These are phyloP conservation scores for Globisporangium middletonii DNA, from an alignment of 352 stramenopile genomes.

Conservation along the genomic window DNA sequence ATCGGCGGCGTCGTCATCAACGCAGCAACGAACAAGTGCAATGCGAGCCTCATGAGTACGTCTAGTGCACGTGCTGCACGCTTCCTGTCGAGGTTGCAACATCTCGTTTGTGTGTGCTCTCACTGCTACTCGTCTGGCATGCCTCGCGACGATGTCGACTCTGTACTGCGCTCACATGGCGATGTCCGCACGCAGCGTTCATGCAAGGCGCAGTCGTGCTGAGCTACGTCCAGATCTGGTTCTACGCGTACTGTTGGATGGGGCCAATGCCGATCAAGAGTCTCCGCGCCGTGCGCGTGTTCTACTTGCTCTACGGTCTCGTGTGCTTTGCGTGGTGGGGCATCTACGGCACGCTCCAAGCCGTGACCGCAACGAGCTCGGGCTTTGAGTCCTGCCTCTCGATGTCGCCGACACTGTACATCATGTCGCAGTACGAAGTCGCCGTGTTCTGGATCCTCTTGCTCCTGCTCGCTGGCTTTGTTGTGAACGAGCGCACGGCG, in stretches of 20 bases:
- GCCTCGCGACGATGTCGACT: neutral
- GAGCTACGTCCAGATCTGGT: conserved; percentile 57
- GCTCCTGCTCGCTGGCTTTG: conserved; percentile 35
- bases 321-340: conserved; percentile 63
- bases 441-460: conserved; percentile 60
- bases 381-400: conserved; percentile 68
- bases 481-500: conserved; percentile 43
- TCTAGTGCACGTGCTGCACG: neutral
- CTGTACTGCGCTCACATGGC: neutral
- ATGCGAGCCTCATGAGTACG: conserved; percentile 58
- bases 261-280: conserved; percentile 46
- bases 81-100: neutral
- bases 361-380: conserved; percentile 43
- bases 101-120: conserved; percentile 4
- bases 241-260: conserved; percentile 76
- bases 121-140: neutral
- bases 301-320: conserved; percentile 58
- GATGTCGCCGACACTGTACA: conserved; percentile 56
- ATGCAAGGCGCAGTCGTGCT: conserved; percentile 59
- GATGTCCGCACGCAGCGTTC: conserved; percentile 30
- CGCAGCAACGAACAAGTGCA: conserved; percentile 56
- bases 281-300: conserved; percentile 47
- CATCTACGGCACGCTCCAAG: conserved; percentile 55
- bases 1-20: conserved; percentile 70
- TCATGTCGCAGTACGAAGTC: conserved; percentile 71